Percentiles rank a stretch among this genome's conserved stretches.
Evolutionary conservation across 2,329 filamentous ascomycete species (phyloP).

Genomic region (Nannizziopsis barbatae): DNA sequence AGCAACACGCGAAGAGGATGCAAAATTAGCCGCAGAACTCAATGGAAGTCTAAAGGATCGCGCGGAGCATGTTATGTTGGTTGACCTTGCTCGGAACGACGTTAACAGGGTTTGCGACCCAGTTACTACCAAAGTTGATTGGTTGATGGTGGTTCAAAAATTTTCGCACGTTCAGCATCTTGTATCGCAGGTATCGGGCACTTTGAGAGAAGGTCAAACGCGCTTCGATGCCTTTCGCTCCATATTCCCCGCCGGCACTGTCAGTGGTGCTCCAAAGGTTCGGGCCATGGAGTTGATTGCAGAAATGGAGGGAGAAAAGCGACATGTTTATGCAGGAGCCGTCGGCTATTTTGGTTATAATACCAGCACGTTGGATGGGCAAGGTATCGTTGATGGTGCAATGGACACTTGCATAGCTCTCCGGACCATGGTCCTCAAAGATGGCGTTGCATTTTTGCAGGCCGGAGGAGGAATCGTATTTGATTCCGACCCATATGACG

Average conservation of each 20-base stretch:
- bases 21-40: conserved; percentile 63
- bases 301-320: conserved; percentile 85
- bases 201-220: conserved; percentile 71
- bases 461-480: conserved; percentile 81
- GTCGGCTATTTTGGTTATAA: conserved; percentile 94
- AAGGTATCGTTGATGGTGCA: conserved; percentile 56
- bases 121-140: conserved; percentile 76
- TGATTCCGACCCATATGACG: conserved; percentile 80
- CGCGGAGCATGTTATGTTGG: conserved; percentile 93
- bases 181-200: conserved; percentile 86
- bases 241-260: conserved; percentile 94
- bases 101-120: conserved; percentile 93
- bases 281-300: conserved; percentile 94
- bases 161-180: conserved; percentile 98
- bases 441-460: conserved; percentile 83
- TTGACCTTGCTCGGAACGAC: conserved; percentile 91
- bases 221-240: conserved; percentile 91
- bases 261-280: conserved; percentile 91
- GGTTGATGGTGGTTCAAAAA: conserved; percentile 84
- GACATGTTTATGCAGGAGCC: conserved; percentile 88
- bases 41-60: conserved; percentile 77
- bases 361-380: conserved; percentile 54
- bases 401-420: conserved; percentile 83
- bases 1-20: conserved; percentile 68
- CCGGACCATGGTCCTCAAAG: conserved; percentile 88